Evolutionary conservation across 805 yeast species (phyloP).

Genomic region (Saturnispora dispora): DNA sequence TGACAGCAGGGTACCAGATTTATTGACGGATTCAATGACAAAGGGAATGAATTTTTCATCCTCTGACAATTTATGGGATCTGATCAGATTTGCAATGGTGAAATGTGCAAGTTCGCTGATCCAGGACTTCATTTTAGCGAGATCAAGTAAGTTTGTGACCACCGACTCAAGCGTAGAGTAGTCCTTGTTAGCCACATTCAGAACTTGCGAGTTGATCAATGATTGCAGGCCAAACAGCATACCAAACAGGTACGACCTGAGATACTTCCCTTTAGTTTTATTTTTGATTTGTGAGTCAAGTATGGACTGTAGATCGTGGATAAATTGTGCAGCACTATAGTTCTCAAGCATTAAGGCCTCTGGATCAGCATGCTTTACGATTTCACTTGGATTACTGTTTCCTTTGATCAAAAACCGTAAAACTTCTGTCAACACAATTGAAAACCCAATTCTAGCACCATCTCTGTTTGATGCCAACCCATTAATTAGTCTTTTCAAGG

Average conservation of each 20-base stretch:
- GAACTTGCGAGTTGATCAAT: slow-evolving; percentile 45
- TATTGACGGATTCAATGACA: slow-evolving; percentile 37
- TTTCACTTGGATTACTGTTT: background rate
- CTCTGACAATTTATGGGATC: slow-evolving; percentile 16
- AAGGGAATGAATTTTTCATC: slow-evolving; percentile 13
- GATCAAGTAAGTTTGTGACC: slow-evolving; percentile 41
- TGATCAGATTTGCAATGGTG: slow-evolving; percentile 53
- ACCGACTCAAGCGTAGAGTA: slow-evolving; percentile 26
- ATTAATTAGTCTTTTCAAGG: slow-evolving; percentile 64
- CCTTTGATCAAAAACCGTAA: slow-evolving; percentile 26
- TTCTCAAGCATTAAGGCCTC: slow-evolving; percentile 15
- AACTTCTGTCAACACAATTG: slow-evolving; percentile 76
- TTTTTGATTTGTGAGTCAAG: slow-evolving; percentile 32
- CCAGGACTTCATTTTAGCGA: slow-evolving; percentile 70
- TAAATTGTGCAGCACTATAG: slow-evolving; percentile 32
- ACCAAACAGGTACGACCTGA: slow-evolving; percentile 74
- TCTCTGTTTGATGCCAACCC: slow-evolving; percentile 80
- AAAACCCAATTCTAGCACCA: slow-evolving; percentile 78
- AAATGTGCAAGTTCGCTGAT: slow-evolving; percentile 72
- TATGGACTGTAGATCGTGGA: slow-evolving; percentile 28
- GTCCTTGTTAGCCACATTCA: slow-evolving; percentile 19
- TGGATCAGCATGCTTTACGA: background rate
- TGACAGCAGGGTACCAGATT: slow-evolving; percentile 49
- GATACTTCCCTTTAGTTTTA: slow-evolving; percentile 68
- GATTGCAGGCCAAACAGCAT: slow-evolving; percentile 77